Evolutionary conservation across 305 asterid species (phyloP).

Genomic region (Fraxinus platypoda): DNA sequence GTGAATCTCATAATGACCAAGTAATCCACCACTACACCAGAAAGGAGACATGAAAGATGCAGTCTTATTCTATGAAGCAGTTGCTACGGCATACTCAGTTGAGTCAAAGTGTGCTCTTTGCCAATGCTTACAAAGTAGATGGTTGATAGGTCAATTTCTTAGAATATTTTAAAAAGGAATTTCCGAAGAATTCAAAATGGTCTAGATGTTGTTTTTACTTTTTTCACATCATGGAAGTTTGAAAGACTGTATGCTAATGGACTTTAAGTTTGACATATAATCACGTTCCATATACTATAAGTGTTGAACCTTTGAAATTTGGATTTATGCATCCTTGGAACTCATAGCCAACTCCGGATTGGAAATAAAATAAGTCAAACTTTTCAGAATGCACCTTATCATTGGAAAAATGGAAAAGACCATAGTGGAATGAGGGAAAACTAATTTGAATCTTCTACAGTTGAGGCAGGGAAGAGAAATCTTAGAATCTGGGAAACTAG

Average conservation of each 20-base stretch:
- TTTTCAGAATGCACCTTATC: background rate
- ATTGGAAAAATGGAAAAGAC: background rate
- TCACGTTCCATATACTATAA: background rate
- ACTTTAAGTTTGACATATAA: background rate
- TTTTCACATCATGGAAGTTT: background rate
- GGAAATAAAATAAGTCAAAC: background rate
- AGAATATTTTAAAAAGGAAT: background rate
- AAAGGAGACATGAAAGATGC: background rate
- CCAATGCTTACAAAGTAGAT: background rate
- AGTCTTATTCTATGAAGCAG: background rate
- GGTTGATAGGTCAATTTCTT: background rate
- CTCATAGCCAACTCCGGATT: background rate
- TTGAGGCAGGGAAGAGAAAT: background rate
- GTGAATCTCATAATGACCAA: background rate
- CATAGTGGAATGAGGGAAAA: background rate
- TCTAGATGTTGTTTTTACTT: background rate
- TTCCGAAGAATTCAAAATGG: background rate
- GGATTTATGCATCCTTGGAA: background rate
- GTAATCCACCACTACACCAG: background rate
- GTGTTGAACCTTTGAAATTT: background rate
- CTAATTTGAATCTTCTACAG: background rate
- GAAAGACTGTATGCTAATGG: background rate
- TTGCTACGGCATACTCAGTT: background rate
- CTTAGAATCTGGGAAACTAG: background rate
- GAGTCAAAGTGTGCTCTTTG: background rate